Conservation (phyloP, 768 basidiomycete species). For the Kwoniella heveanensis region DNA sequence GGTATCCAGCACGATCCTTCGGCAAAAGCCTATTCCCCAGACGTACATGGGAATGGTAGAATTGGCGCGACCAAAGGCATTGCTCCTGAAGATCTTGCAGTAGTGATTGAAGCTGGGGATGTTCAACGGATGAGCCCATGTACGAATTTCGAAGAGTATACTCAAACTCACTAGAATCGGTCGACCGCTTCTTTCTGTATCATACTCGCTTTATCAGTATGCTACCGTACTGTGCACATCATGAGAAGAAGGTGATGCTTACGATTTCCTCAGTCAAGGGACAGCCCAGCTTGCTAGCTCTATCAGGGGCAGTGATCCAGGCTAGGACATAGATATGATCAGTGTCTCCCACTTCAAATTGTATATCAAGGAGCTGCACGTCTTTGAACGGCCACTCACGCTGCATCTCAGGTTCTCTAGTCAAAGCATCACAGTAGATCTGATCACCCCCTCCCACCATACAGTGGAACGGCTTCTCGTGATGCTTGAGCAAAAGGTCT, state of each 20-base stretch:
- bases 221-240: background rate
- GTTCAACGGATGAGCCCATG: too few relatives aligned
- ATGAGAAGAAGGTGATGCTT: background rate
- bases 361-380: too few relatives aligned
- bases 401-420: constrained; percentile 65
- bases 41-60: constrained; percentile 73
- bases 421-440: constrained; percentile 70
- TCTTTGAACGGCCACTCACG: constrained; percentile 24
- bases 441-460: constrained; percentile 94
- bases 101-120: constrained; percentile 81
- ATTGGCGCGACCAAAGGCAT: constrained; percentile 88
- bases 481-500: constrained; percentile 83
- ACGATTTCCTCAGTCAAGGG: constrained; percentile 71
- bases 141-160: too few relatives aligned
- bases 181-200: constrained; percentile 67
- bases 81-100: constrained; percentile 78
- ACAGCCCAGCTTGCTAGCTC: constrained; percentile 64
- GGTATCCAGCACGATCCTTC: too few relatives aligned
- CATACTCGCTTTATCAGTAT: background rate
- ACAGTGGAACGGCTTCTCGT: constrained; percentile 78
- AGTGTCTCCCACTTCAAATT: too few relatives aligned
- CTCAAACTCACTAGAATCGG: constrained; percentile 58
- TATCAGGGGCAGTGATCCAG: constrained; percentile 71
- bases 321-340: too few relatives aligned
- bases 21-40: too few relatives aligned